A percentile compares a stretch with the other conserved stretches of the same genome.
These are phyloP conservation scores for Ramalina intermedia DNA, from an alignment of 495 filamentous ascomycete genomes.

Conservation along the genomic window DNA sequence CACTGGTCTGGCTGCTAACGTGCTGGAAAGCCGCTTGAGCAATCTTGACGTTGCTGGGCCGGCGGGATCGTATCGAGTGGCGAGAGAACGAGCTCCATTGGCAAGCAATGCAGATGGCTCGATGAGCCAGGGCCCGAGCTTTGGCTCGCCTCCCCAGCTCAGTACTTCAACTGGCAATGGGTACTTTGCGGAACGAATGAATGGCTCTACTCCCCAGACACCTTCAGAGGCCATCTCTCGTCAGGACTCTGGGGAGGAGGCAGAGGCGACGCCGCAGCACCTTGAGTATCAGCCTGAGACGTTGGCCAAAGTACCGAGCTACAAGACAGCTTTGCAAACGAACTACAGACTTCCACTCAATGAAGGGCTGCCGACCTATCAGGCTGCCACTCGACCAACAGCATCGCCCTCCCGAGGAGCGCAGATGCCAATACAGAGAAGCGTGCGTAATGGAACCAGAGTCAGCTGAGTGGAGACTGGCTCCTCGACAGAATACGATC, in stretches of 20 bases:
- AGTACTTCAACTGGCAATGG: not conserved
- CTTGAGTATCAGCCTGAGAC: slow-evolving; percentile 45
- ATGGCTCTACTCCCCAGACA: slow-evolving; percentile 8
- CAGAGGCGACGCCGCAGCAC: slow-evolving; percentile 40
- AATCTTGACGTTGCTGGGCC: slow-evolving; percentile 28
- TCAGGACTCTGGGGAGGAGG: slow-evolving; percentile 48
- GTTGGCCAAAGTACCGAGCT: slow-evolving; percentile 65
- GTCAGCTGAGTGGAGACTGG: not conserved
- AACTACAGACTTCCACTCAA: slow-evolving; percentile 31
- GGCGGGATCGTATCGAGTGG: not conserved
- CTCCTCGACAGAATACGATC: not conserved
- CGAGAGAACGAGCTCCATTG: slow-evolving; percentile 9
- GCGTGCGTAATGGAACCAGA: not conserved
- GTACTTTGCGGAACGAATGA: slow-evolving; percentile 3
- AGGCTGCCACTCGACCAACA: slow-evolving; percentile 38
- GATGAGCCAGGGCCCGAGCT: not conserved
- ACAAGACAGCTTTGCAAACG: slow-evolving; percentile 57
- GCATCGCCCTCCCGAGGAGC: not conserved
- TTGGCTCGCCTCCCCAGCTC: not conserved
- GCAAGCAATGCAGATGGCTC: slow-evolving; percentile 6
- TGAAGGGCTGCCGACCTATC: slow-evolving; percentile 29
- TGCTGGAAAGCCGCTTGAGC: slow-evolving; percentile 47
- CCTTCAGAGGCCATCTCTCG: slow-evolving; percentile 32
- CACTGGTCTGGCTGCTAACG: slow-evolving; percentile 35
- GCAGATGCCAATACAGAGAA: no score